Percentiles rank a stretch among this genome's conserved stretches.
phyloP scores from a whole-genome alignment of 2,329 filamentous ascomycete genomes.

The Byssoonygena ceratinophila region DNA sequence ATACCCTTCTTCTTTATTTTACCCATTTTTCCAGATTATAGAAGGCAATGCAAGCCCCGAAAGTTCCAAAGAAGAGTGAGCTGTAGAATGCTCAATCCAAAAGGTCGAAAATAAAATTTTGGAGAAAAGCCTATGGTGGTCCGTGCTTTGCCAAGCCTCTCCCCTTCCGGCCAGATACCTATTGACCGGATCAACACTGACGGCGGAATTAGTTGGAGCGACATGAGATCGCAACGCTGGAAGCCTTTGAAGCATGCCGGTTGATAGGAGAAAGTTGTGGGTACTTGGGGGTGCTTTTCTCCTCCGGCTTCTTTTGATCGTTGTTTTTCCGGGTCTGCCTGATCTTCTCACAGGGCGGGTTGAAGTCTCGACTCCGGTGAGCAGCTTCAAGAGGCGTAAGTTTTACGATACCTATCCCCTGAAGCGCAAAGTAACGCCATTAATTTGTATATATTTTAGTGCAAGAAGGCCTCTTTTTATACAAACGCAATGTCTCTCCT shows the following conservation, averaged over 20 bases:
- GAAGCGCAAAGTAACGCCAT: constrained; percentile 8
- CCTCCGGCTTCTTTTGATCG: constrained; percentile 68
- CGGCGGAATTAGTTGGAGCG: no score
- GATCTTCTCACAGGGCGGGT: constrained; percentile 80
- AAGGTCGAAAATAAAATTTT: constrained; percentile 4
- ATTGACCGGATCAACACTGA: no score
- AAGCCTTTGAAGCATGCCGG: constrained; percentile 35
- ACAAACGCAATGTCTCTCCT: constrained; percentile 89
- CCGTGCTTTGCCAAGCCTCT: constrained; percentile 15
- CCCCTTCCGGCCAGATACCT: background rate
- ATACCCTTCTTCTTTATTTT: constrained; percentile 81
- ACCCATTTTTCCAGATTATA: constrained; percentile 45
- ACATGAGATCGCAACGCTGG: constrained; percentile 3
- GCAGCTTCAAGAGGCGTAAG: constrained; percentile 93
- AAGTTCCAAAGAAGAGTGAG: background rate
- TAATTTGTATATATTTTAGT: constrained; percentile 43
- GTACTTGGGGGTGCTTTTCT: constrained; percentile 67
- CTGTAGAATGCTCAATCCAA: background rate
- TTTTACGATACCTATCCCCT: constrained; percentile 14
- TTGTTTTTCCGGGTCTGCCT: constrained; percentile 70
- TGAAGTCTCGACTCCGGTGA: constrained; percentile 92
- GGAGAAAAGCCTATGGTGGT: constrained; percentile 23
- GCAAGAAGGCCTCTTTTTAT: constrained; percentile 92
- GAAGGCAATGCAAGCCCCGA: background rate
- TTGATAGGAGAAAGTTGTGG: constrained; percentile 50